Base-by-base conservation (phyloP, 768 basidiomycete species). In the Boletus coccyginus region DNA sequence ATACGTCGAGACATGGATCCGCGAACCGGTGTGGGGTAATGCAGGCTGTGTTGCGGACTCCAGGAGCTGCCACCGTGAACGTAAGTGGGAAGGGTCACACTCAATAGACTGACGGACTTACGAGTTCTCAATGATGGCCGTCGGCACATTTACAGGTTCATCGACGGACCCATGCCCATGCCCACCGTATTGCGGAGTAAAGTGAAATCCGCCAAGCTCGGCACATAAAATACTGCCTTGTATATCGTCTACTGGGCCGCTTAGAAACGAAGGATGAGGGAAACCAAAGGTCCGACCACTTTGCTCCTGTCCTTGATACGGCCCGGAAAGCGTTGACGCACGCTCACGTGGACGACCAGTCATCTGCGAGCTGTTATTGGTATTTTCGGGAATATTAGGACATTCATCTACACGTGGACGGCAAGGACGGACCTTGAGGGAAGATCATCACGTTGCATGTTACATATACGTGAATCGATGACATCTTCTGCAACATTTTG, bases 401-500 rank as follows among this genome's bases (percentile, higher is more conserved):
- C 35, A 47, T 53, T 41, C 31, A 16, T 35, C 45, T 46, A 65
- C 67, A 69, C 65, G 67, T 65, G 67, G 55, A 38, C 59, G 58
- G 43, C 50, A 58, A 69, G 62, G 60, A 69, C 68, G 62, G 59
- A 69, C 68, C 68, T 66, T 66, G 69, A 62, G 64, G 62, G 69
- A 68, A 66, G 66, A 69, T 69, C 68, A 64, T 69, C 68, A 66
- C 68, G 66, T 68, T 70, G 60, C 50, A 27, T 14, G 53, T 59
- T 49, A 62, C 59, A 62, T 47, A 66, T 66, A 66, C 42, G 61
- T 24, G 64, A 55, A 60, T 60, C 59, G 56, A 66, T 69, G 68
- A 64, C 68, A 65, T 66, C 66, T 61, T 68, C 62, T 50, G 56
- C 62, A 64, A 58, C 66, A 62, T 66, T 66, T 59, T 58, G 62